A percentile compares a stretch with the other conserved stretches of the same genome.
phyloP scores from a whole-genome alignment of 2,329 filamentous ascomycete species.

The Aspergillus sp. region DNA sequence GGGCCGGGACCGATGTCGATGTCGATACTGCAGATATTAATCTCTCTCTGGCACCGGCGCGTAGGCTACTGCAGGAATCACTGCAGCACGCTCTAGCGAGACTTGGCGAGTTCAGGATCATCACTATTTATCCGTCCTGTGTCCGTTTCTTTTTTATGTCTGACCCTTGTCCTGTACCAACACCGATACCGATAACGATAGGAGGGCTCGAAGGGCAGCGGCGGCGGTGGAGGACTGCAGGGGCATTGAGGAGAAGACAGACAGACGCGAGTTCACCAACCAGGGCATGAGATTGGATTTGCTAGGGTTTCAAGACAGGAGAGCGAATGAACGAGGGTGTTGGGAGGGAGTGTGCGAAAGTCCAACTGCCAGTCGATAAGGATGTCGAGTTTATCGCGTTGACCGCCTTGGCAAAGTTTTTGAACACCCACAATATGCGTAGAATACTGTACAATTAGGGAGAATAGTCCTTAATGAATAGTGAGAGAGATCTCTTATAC shows the following conservation, averaged over 20 bases:
- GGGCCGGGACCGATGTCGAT: constrained; percentile 2
- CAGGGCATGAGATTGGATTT: neutral
- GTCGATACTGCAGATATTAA: constrained; percentile 11
- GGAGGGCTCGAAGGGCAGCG: constrained; percentile 1
- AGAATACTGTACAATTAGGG: no score
- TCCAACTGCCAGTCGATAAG: neutral
- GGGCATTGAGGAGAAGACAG: constrained; percentile 10
- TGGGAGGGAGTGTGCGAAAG: neutral
- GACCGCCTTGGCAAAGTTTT: neutral
- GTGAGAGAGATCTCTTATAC: no score
- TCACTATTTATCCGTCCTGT: constrained; percentile 9
- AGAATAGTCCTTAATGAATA: no score
- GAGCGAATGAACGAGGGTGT: neutral
- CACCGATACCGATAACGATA: constrained; percentile 1
- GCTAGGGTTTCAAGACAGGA: neutral
- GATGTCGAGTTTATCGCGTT: neutral
- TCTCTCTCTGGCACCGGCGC: constrained; percentile 17
- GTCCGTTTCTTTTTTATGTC: neutral
- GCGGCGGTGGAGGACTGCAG: constrained; percentile 3
- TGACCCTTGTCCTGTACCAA: constrained; percentile 8
- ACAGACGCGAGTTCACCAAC: neutral
- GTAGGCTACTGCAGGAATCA: constrained; percentile 28
- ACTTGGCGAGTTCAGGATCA: constrained; percentile 25
- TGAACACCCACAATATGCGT: no score
- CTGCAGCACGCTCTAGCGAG: constrained; percentile 25